A percentile compares a stretch with the other conserved stretches of the same genome.
These are phyloP conservation scores for Gyromitra esculenta DNA, from an alignment of 2,329 filamentous ascomycete genomes.

Conservation along the genomic window DNA sequence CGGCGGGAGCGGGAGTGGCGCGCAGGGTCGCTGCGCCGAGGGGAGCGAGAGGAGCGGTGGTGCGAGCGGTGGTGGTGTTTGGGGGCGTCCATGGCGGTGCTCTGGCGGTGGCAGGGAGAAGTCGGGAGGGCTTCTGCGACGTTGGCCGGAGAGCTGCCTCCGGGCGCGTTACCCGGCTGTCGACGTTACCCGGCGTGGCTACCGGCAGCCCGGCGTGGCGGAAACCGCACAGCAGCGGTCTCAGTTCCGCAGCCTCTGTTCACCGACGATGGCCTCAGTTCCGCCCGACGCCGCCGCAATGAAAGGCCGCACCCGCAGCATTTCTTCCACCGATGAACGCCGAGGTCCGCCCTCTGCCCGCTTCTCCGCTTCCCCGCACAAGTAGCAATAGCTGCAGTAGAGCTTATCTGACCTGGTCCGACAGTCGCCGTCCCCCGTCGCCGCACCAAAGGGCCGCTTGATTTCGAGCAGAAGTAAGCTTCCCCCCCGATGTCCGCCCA, in stretches of 20 bases:
- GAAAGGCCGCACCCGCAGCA: constrained; percentile 48
- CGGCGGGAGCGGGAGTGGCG: constrained; percentile 25
- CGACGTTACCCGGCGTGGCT: constrained; percentile 19
- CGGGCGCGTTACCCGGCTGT: constrained; percentile 1
- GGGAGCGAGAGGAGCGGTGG: constrained; percentile 22
- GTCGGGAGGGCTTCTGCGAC: neutral
- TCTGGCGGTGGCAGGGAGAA: neutral
- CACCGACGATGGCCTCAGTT: constrained; percentile 17
- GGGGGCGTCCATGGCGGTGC: constrained; percentile 30
- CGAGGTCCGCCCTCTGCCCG: constrained; percentile 24
- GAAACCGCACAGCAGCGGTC: neutral
- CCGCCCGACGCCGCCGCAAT: neutral
- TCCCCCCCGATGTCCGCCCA: constrained; percentile 50
- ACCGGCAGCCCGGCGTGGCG: too few relatives aligned
- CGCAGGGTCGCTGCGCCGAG: constrained; percentile 28
- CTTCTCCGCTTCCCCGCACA: too few relatives aligned
- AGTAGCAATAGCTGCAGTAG: constrained; percentile 3
- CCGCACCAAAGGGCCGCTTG: constrained; percentile 80
- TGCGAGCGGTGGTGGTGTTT: constrained; percentile 9
- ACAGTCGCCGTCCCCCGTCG: constrained; percentile 66
- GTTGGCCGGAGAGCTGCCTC: neutral
- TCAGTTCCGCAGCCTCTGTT: neutral
- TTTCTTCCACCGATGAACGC: constrained; percentile 49
- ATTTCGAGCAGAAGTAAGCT: constrained; percentile 72
- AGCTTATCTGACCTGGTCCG: constrained; percentile 36